Evolutionary conservation across 768 basidiomycete species (phyloP), one percentile per base, ranked within the genome.

Genomic region (Neoboletus magnificus): DNA sequence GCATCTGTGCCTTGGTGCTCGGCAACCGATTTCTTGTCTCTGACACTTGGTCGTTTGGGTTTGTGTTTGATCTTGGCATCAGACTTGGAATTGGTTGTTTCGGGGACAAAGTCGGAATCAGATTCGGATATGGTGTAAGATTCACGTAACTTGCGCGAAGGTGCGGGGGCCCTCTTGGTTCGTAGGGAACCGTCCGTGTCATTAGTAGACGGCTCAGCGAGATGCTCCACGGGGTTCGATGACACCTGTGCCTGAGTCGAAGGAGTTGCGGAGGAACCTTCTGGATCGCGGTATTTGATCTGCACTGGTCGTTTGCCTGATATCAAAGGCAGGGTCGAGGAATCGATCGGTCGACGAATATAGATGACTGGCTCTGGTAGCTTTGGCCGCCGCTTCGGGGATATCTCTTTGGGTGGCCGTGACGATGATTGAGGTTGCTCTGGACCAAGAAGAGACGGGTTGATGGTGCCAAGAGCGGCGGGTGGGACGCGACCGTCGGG

Each of bases 271-370:
- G 51, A 33, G 36, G 59, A 23, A 11, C 23, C 48, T 6, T 30
- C 62, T 4, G 56, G 48, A 29, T 64, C 62, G 4, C 69, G 71
- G 22, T 69, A 71, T 39, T 72, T 71, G 50, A 71, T 71, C 45
- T 62, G 69, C 16, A 71, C 69, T 1, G 65, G 16, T 18, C 66
- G 62, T 47, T 65, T 68, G 33, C 64, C 60, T 1, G 62, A 48
- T 13, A 57, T 30, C 37, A 59, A 11, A 32, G 71, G 67, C 2
- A 66, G 22, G 15, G 47, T 39, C 11, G 62, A 66, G 4, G 62
- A 48, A 41, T 70, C 60, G 2, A 62, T 54, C 2, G 69, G 68
- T 44, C 69, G 62, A 42, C 69, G 71, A n/a, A 71, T 43, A 37
- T 71, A 71, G 22, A 71, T 59, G 35, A 71, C 53, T 5, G 71